Base-by-base conservation (phyloP, 768 basidiomycete species). In the Agaricus blazei region DNA sequence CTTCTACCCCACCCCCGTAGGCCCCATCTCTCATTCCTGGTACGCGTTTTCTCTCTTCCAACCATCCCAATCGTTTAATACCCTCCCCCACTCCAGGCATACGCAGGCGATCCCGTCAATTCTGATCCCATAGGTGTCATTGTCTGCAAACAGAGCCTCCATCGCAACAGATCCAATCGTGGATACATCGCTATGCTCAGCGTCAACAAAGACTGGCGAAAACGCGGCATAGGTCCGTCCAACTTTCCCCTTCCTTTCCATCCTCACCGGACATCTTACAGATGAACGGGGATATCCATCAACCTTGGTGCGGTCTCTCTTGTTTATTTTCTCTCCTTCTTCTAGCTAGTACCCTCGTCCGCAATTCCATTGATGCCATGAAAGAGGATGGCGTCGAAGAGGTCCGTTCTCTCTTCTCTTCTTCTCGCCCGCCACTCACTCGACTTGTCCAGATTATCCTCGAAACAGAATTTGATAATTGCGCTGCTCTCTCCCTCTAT, bases 161-260 rank as follows among this genome's bases (percentile, higher is more conserved):
- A 98, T 72, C 76, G 77, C 53, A 80, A 87, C 59, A 71, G 74
- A 38, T 74, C 82, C 9, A 91, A 93, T 67, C 73, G 97, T 66
- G 97, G 97, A 12, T 99, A 99, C 68, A 96, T 99, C 56, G 97
- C 95, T 37, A 98, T 98, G 97, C 82, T 98, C 53, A 93, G 91
- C 64, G 93, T 98, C 28, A 79, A 81, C 69, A 86, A 85, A 69
- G 70, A 76, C 38, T 97, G 85, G 82, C 78, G 96, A 37, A 89
- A 96, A 70, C 84, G 87, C 51, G 96, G 97, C 34, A 93, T 98
- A 67, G 93, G 93, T 93, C 68, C 67, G 88, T 80, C 54, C 59
- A 57, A 58, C 52, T 61, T 65, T 59, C 62, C 68, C 62, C 59
- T 67, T 69, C 70, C 65, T 65, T 68, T 58, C 68, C 65, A 61